Base-by-base conservation (phyloP, 78 protist genomes). In the Dictyostelium intermedium region DNA sequence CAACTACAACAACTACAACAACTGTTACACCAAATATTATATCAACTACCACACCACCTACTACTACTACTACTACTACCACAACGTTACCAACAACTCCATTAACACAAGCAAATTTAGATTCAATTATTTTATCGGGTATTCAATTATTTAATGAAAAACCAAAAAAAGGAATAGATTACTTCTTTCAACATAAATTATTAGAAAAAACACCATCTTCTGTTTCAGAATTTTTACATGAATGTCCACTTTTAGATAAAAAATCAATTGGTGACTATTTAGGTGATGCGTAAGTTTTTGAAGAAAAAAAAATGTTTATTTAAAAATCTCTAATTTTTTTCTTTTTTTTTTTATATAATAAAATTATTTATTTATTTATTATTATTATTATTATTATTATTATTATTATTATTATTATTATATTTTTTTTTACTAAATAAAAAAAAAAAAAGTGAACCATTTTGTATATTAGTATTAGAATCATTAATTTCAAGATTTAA, bases 211-310 rank as follows among this genome's bases (percentile, higher is more conserved):
- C 84, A 66, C 82, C 96, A 23, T 25, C 47, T 56, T 85, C 85
- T 1, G 82, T 92, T 18, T 61, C 96, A 47, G 91, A 82, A 69
- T 92, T 92, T 53, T 77, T 92, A n/a, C 91, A 84, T n/a, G 16
- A 23, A 13, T 85, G 92, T 45, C 91, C 91, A 92, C 61, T 92
- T 5, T 39, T 92, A 69, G 85, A 92, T 72, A 92, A 92, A 63
- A 72, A 84, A 70, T 56, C 91, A n/a, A 92, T 92, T 50, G 96
- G 96, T 92, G 96, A 92, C 30, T 92, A 92, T 60, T 37, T 92
- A 9, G 95, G 95, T 72, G 95, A 80, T 27, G 35, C 11, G 43
- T 81, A 45, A 34, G 66, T 30, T 27, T 30, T 43, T n/a, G 10
- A 16, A 45, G 13, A 32, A 77, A 4, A 37, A 8, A 13, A 7